Evolutionary conservation across 441 rosid genomes (phyloP).

Genomic region (Populus hybrid): DNA sequence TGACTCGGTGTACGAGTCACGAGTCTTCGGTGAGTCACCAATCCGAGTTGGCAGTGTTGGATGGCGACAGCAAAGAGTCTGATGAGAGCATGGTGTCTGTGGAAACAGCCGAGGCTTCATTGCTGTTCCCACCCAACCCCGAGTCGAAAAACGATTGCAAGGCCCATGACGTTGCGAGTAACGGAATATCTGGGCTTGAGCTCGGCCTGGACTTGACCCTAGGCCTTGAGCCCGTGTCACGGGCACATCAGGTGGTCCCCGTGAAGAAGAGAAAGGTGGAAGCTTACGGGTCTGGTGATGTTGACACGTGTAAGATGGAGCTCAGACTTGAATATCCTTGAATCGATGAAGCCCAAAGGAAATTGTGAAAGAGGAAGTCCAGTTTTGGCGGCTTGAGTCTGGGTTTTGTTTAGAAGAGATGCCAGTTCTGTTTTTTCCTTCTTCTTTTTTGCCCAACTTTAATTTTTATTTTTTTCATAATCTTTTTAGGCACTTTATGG

Average conservation of each 20-base stretch:
- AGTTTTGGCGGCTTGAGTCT: background rate
- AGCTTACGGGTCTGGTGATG: slow-evolving; percentile 20
- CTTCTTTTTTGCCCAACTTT: background rate
- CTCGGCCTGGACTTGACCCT: slow-evolving; percentile 54
- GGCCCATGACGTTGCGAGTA: background rate
- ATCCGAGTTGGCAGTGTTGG: slow-evolving; percentile 45
- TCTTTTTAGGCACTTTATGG: background rate
- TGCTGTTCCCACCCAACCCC: slow-evolving; percentile 27
- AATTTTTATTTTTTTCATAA: too few species aligned
- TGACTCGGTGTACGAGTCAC: slow-evolving; percentile 64
- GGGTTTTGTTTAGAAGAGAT: background rate
- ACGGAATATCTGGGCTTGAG: slow-evolving; percentile 24
- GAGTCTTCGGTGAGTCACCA: slow-evolving; percentile 78
- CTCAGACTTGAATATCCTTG: slow-evolving; percentile 34
- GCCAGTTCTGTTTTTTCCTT: background rate
- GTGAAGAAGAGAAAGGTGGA: slow-evolving; percentile 54
- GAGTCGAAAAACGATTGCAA: slow-evolving; percentile 16
- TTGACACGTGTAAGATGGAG: slow-evolving; percentile 40
- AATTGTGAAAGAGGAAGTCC: background rate
- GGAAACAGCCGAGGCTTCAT: slow-evolving; percentile 50
- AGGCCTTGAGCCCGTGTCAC: slow-evolving; percentile 34
- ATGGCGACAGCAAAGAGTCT: slow-evolving; percentile 55
- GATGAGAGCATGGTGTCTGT: slow-evolving; percentile 58
- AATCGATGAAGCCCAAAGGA: background rate
- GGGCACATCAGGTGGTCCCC: slow-evolving; percentile 28